Evolutionary conservation across 768 basidiomycete species (phyloP).

Genomic region (Pleurotus djamor): DNA sequence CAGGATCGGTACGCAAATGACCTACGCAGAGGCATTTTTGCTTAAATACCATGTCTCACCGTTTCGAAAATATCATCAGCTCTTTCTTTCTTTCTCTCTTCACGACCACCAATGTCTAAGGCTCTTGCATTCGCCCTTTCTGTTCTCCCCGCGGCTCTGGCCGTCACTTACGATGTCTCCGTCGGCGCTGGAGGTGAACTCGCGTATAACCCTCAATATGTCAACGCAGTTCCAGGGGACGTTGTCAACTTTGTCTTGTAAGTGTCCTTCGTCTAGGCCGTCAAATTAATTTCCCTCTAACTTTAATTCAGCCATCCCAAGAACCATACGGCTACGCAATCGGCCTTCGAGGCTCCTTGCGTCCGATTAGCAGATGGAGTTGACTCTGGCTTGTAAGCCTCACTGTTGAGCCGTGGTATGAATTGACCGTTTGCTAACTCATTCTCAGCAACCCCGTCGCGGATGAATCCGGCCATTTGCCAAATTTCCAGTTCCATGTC

Average conservation of each 20-base stretch:
- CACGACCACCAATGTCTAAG: neutral
- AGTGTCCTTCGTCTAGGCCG: neutral
- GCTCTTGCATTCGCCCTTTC: neutral
- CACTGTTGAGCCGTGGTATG: neutral
- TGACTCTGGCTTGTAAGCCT: conserved; percentile 24
- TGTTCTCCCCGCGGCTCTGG: conserved; percentile 4
- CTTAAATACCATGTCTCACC: no score
- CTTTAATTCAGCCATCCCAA: conserved; percentile 15
- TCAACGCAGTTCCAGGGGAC: conserved; percentile 15
- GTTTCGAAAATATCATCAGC: neutral
- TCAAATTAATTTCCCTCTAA: neutral
- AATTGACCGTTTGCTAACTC: no score
- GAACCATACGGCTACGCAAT: conserved; percentile 31
- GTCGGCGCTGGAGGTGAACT: conserved; percentile 15
- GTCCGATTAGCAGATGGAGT: conserved; percentile 14
- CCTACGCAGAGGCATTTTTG: no score
- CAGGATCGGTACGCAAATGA: no score
- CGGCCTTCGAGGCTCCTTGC: conserved; percentile 30
- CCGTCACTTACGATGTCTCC: conserved; percentile 11
- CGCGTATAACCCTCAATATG: conserved; percentile 14
- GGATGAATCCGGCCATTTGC: conserved; percentile 9
- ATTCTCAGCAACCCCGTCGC: conserved; percentile 12
- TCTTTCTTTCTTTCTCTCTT: neutral
- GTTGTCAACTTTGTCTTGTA: conserved; percentile 17
- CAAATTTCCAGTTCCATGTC: conserved; percentile 17